Conservation (phyloP, 176 grass and related monocot species). For the Pontederia paniculata region DNA sequence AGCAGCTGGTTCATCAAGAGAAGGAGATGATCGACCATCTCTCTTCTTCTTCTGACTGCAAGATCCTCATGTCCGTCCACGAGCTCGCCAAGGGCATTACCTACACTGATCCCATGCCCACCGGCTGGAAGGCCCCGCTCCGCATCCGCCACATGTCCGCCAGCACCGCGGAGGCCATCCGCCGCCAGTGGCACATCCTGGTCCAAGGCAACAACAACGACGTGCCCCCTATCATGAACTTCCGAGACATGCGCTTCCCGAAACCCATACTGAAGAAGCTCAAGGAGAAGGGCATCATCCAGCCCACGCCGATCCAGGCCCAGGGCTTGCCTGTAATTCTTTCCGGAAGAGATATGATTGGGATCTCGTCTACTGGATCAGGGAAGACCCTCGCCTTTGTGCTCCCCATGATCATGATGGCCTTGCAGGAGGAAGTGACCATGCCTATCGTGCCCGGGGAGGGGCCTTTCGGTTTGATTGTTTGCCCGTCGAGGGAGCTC, state of each 20-base stretch:
- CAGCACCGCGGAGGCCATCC: conserved; percentile 33
- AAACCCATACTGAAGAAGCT: conserved; percentile 57
- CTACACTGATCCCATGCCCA: conserved; percentile 41
- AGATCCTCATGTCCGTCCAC: conserved; percentile 56
- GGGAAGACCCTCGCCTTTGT: conserved; percentile 86
- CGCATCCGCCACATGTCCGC: conserved; percentile 40
- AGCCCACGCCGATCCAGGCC: conserved; percentile 86
- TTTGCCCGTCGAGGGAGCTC: conserved; percentile 81
- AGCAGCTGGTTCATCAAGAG: conserved; percentile 45
- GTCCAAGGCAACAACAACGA: conserved; percentile 65
- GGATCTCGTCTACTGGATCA: conserved; percentile 76
- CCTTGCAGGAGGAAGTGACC: conserved; percentile 62
- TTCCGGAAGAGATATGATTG: conserved; percentile 82
- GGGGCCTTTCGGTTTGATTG: conserved; percentile 72
- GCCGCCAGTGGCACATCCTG: conserved; percentile 72
- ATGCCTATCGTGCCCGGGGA: conserved; percentile 77
- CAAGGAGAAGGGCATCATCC: conserved; percentile 58
- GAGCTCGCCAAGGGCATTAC: conserved; percentile 70
- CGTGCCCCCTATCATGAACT: conserved; percentile 49
- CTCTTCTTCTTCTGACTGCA: conserved; percentile 40
- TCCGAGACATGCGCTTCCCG: conserved; percentile 62
- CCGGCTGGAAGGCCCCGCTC: conserved; percentile 57
- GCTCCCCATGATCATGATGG: conserved; percentile 65
- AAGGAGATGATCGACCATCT: conserved; percentile 46
- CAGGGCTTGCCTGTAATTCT: conserved; percentile 71